Conservation (phyloP, 139 green algal genomes). For the Coelastrella sp. region DNA sequence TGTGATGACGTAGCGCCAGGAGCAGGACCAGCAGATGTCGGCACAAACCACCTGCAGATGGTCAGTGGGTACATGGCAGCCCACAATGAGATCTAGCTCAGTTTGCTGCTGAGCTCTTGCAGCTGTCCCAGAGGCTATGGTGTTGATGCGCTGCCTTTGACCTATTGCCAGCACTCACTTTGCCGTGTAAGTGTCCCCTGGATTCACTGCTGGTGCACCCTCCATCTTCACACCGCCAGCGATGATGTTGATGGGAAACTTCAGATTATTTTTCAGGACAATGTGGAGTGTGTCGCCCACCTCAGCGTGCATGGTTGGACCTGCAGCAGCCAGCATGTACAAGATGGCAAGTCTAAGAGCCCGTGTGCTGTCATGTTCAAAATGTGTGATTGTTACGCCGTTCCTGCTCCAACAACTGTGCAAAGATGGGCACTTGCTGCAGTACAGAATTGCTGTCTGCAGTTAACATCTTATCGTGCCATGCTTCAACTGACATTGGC, state of each 20-base stretch:
- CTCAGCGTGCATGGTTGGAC: slow-evolving; percentile 61
- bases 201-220: slow-evolving; percentile 1
- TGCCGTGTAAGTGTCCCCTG: slow-evolving; percentile 29
- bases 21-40: slow-evolving; percentile 47
- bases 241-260: slow-evolving; percentile 62
- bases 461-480: too few relatives aligned
- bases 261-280: slow-evolving; percentile 58
- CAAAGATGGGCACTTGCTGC: neutral
- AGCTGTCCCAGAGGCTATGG: neutral
- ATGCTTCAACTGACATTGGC: too few relatives aligned
- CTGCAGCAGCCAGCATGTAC: neutral
- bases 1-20: slow-evolving; percentile 28
- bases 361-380: neutral
- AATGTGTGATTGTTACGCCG: too few relatives aligned
- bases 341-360: neutral
- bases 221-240: slow-evolving; percentile 38
- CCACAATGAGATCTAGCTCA: too few relatives aligned
- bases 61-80: neutral
- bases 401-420: neutral
- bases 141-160: neutral
- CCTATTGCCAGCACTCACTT: neutral
- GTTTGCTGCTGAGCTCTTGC: neutral
- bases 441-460: too few relatives aligned
- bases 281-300: slow-evolving; percentile 61
- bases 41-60: slow-evolving; percentile 48